phyloP scores from a whole-genome alignment of 192 early-diverging fungal species.

The Gorgonomyces haynaldii region DNA sequence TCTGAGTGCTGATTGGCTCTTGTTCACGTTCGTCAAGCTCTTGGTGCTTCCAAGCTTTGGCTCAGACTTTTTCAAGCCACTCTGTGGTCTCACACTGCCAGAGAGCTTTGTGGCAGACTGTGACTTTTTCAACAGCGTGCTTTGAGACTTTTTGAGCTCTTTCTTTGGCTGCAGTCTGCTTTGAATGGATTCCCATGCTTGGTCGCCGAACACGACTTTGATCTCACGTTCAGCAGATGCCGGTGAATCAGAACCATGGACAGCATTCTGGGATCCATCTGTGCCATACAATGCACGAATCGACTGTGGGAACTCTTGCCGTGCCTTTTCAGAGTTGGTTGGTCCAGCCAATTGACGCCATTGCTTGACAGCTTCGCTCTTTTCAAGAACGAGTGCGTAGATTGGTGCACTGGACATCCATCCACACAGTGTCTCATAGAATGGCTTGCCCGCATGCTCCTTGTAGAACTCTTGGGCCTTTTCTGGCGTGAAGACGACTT shows the following conservation, averaged over 20 bases:
- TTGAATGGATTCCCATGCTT: neutral
- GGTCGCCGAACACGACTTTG: conserved; percentile 30
- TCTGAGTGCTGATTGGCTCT: too few relatives aligned
- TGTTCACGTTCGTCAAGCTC: too few relatives aligned
- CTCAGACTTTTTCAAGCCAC: conserved; percentile 19
- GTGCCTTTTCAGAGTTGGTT: conserved; percentile 44
- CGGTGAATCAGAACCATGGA: conserved; percentile 49
- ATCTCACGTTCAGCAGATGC: conserved; percentile 42
- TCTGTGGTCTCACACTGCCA: neutral
- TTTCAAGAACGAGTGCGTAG: conserved; percentile 46
- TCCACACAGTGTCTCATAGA: conserved; percentile 29
- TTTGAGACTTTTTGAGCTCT: conserved; percentile 31
- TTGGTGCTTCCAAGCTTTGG: too few relatives aligned
- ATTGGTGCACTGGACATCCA: conserved; percentile 49
- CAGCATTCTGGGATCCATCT: conserved; percentile 44
- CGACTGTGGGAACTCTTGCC: conserved; percentile 35
- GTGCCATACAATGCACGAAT: conserved; percentile 42
- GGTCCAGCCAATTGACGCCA: conserved; percentile 48
- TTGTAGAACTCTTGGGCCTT: conserved; percentile 37
- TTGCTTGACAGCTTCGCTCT: conserved; percentile 30
- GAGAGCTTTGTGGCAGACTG: conserved; percentile 6
- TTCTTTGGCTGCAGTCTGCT: conserved; percentile 9
- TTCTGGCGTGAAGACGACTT: conserved; percentile 18
- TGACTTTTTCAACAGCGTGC: conserved; percentile 4
- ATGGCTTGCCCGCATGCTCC: conserved; percentile 27